A percentile compares a stretch with the other conserved stretches of the same genome.
These are phyloP conservation scores for Nemania sp. DNA, from an alignment of 2,329 filamentous ascomycete genomes.

Conservation along the genomic window DNA sequence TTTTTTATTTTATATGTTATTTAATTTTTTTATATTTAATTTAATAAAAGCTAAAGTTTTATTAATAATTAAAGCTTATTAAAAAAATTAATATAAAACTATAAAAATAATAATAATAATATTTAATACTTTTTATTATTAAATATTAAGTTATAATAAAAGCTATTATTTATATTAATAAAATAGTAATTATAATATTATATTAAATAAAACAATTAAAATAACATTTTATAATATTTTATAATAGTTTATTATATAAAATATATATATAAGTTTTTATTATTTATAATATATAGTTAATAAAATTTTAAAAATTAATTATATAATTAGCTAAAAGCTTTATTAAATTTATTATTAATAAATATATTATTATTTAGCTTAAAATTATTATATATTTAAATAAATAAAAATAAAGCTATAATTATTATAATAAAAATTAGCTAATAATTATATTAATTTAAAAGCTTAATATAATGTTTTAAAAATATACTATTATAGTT, in stretches of 20 bases:
- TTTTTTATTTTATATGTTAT: neutral
- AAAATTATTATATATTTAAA: slow-evolving; percentile 1
- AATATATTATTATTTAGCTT: neutral
- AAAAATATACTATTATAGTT: too few species aligned
- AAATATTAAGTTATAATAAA: neutral
- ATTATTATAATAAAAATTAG: neutral
- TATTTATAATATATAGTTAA: neutral
- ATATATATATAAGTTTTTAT: too few species aligned
- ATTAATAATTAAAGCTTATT: neutral
- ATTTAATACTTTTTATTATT: neutral
- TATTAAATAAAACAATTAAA: neutral
- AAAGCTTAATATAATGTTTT: too few species aligned
- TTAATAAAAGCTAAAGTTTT: neutral
- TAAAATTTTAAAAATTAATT: neutral
- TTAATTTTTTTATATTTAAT: too few species aligned
- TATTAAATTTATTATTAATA: neutral
- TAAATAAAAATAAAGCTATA: neutral
- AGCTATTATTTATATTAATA: neutral
- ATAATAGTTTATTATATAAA: neutral
- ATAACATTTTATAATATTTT: neutral
- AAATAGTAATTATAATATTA: neutral
- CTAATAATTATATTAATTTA: too few species aligned
- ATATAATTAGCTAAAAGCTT: neutral
- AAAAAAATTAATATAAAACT: neutral
- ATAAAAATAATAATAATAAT: neutral